Base-by-base conservation (phyloP, 116 monocot species). In the Thalassia testudinum region DNA sequence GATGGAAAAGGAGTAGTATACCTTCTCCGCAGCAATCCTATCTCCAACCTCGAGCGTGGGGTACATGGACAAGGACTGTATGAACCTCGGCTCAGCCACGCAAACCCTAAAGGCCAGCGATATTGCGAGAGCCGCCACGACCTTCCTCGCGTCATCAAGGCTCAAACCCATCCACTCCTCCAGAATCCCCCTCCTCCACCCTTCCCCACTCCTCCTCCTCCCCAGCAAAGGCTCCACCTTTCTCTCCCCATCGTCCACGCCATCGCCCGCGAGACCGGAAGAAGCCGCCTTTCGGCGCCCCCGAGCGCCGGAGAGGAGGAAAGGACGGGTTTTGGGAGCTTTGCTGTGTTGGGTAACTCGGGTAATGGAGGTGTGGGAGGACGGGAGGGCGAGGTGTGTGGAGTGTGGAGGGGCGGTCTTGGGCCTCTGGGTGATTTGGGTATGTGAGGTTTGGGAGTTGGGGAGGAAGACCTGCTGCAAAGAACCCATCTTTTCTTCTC, bases 31-130 rank as follows among this genome's bases (percentile, higher is more conserved):
- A 26, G 86, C 99, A 56, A 99, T 54, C 37, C 91, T 77, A 50
- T 99, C 99, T 17, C 99, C 99, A n/a, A 90, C 78, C 57, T 86
- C 77, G 23, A 90, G 86, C 12, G 99, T 99, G 12, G 99, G 99
- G 66, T 83, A 99, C 99, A 99, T 99, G 2, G 99, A 99, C 29
- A 99, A 65, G 1, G 90, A 90, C 26, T 90, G 90, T 29, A 99
- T 99, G 66, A 71, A 78, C 50, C 90, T 55, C 15, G 99, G 99
- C 76, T 99, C 99, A 0, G 99, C 99, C 12, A 90, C 62, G 26
- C 75, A 99, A 18, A 86, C 59, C n/a, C 91, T 69, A 60, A 99
- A 90, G 5, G 91, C 91, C 37, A 99, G 47, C 7, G 86, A 80
- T 14, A 99, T 67, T 0, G 71, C 90, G 43, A 99, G 42, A 14